phyloP scores from a whole-genome alignment of 352 stramenopile species.

The Globisporangium canariense region DNA sequence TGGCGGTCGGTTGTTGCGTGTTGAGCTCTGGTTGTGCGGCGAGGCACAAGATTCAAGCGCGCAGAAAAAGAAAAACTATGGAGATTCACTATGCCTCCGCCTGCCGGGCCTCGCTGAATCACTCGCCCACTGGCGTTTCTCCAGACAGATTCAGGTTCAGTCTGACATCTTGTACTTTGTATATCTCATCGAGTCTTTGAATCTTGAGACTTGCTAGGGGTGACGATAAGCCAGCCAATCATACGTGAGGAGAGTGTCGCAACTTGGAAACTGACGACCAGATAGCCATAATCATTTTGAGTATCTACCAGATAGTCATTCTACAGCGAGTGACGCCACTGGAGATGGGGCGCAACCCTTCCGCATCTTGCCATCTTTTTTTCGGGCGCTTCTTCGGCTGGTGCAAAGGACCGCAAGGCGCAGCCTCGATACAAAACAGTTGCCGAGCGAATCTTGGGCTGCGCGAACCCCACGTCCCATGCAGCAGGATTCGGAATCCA shows the following conservation, averaged over 20 bases:
- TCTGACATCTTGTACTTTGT: neutral
- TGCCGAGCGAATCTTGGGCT: slow-evolving; percentile 5
- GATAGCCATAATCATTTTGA: neutral
- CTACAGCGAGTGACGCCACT: neutral
- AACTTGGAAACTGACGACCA: neutral
- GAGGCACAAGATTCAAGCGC: slow-evolving; percentile 26
- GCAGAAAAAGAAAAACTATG: slow-evolving; percentile 58
- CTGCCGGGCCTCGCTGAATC: neutral
- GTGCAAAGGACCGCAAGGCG: neutral
- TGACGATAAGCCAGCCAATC: neutral
- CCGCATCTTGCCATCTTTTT: neutral
- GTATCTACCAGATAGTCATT: neutral
- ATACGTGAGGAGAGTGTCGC: neutral
- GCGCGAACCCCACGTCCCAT: slow-evolving; percentile 2
- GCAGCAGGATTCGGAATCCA: slow-evolving; percentile 17
- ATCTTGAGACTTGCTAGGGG: neutral
- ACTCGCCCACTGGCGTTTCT: neutral
- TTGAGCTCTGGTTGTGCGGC: slow-evolving; percentile 14
- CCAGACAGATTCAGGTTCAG: slow-evolving; percentile 15
- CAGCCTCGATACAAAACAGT: neutral
- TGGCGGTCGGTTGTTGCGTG: neutral
- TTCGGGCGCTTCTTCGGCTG: neutral
- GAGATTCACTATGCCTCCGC: slow-evolving; percentile 25
- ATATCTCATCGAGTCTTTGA: neutral
- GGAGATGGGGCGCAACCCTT: neutral